A percentile compares a stretch with the other conserved stretches of the same genome.
phyloP scores from a whole-genome alignment of 257 asterid genomes.

The Petunia axillaris region DNA sequence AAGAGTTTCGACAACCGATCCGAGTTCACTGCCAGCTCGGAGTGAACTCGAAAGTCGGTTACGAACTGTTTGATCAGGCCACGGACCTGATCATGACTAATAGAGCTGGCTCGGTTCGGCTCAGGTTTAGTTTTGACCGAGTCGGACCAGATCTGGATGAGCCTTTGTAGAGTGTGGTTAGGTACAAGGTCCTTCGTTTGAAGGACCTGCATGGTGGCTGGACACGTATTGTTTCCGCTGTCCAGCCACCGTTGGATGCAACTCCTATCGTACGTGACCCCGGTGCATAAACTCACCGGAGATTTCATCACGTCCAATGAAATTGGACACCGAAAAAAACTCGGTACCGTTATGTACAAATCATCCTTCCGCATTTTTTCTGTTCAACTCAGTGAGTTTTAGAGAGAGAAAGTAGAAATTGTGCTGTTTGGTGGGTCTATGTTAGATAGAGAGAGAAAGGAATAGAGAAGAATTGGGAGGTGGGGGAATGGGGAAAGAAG shows the following conservation, averaged over 20 bases:
- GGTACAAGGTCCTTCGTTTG: constrained; percentile 65
- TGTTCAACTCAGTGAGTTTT: constrained; percentile 3
- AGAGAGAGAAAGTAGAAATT: constrained; percentile 24
- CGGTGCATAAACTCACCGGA: constrained; percentile 86
- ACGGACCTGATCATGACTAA: constrained; percentile 40
- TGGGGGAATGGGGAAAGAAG: background rate
- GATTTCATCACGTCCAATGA: constrained; percentile 82
- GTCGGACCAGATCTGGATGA: constrained; percentile 76
- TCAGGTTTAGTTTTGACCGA: constrained; percentile 38
- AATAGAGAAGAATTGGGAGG: background rate
- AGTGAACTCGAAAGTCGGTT: constrained; percentile 27
- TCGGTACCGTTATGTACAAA: constrained; percentile 54
- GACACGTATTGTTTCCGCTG: constrained; percentile 87
- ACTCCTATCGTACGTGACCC: constrained; percentile 81
- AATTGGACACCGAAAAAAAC: constrained; percentile 77
- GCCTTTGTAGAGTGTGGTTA: constrained; percentile 73
- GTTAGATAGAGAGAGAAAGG: constrained; percentile 24
- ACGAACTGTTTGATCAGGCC: constrained; percentile 49
- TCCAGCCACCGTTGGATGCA: constrained; percentile 88
- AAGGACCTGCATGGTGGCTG: constrained; percentile 90
- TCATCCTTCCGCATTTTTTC: constrained; percentile 59
- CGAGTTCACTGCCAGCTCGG: background rate
- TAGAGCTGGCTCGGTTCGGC: constrained; percentile 31
- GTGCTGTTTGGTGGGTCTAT: background rate
- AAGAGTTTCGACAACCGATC: constrained; percentile 39